Conservation (phyloP, 345 rosid species). For the Euphorbia peplus region DNA sequence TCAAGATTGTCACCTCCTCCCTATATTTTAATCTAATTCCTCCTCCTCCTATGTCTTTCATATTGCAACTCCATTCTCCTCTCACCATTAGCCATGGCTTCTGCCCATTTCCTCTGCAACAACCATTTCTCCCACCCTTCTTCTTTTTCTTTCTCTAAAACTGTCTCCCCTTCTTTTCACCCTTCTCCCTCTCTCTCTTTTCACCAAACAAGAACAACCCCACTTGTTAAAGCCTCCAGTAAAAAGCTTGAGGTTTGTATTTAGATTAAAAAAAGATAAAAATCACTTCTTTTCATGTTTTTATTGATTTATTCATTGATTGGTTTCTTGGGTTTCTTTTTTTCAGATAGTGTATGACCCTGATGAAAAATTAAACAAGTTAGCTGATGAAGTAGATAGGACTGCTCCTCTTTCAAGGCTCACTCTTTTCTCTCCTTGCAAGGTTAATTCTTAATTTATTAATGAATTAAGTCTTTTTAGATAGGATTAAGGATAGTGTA, state of each 20-base stretch:
- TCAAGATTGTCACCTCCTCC: neutral
- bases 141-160: constrained; percentile 30
- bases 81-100: constrained; percentile 33
- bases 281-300: neutral
- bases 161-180: constrained; percentile 18
- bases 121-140: constrained; percentile 28
- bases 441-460: constrained; percentile 40
- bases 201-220: constrained; percentile 26
- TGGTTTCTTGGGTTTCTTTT: constrained; percentile 6
- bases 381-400: constrained; percentile 73
- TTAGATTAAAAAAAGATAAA: no score
- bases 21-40: neutral
- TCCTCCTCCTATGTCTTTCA: neutral
- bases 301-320: neutral
- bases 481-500: neutral
- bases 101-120: constrained; percentile 48
- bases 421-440: constrained; percentile 93
- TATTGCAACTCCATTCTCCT: neutral
- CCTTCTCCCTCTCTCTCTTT: constrained; percentile 26
- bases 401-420: constrained; percentile 90
- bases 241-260: constrained; percentile 59
- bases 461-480: neutral
- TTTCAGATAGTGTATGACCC: constrained; percentile 76
- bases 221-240: constrained; percentile 46
- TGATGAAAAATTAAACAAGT: constrained; percentile 69